Conservation (phyloP, 1,139 yeast genomes). For the Debaryomyces subglobosus region DNA sequence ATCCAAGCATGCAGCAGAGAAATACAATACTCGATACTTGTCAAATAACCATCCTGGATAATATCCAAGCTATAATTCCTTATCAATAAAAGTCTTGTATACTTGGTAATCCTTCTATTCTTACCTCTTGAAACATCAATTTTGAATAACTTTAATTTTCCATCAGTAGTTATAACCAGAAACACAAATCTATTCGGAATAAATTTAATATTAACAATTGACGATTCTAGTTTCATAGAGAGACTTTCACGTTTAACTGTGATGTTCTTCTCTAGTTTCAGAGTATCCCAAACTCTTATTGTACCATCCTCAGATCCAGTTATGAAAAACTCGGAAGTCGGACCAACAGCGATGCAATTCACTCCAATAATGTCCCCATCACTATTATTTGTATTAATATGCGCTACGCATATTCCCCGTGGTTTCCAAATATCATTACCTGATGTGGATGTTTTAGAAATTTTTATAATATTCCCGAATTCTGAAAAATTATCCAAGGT, state of each 20-base stretch:
- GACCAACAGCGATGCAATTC: slow-evolving; percentile 58
- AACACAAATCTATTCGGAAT: slow-evolving; percentile 66
- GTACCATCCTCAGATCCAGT: slow-evolving; percentile 79
- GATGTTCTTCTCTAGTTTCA: slow-evolving; percentile 65
- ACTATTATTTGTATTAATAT: slow-evolving; percentile 33
- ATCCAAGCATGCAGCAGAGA: slow-evolving; percentile 29
- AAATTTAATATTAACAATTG: slow-evolving; percentile 53
- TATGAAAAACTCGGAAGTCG: slow-evolving; percentile 67
- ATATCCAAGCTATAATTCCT: slow-evolving; percentile 42
- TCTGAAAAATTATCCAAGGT: slow-evolving; percentile 64
- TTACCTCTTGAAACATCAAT: slow-evolving; percentile 50
- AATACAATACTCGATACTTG: slow-evolving; percentile 41
- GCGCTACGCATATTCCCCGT: slow-evolving; percentile 60
- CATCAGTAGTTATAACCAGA: slow-evolving; percentile 70
- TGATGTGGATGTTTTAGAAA: background rate
- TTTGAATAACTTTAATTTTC: slow-evolving; percentile 58
- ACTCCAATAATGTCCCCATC: slow-evolving; percentile 40
- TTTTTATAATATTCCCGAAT: slow-evolving; percentile 51
- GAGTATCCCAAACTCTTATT: slow-evolving; percentile 77
- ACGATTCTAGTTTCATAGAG: slow-evolving; percentile 48
- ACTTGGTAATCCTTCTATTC: slow-evolving; percentile 36
- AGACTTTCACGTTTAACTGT: slow-evolving; percentile 58
- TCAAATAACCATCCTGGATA: slow-evolving; percentile 42
- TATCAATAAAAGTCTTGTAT: slow-evolving; percentile 41
- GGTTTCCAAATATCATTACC: slow-evolving; percentile 21